Evolutionary conservation across 257 asterid genomes (phyloP).

Genomic region (Nyctanthes arbortristis): DNA sequence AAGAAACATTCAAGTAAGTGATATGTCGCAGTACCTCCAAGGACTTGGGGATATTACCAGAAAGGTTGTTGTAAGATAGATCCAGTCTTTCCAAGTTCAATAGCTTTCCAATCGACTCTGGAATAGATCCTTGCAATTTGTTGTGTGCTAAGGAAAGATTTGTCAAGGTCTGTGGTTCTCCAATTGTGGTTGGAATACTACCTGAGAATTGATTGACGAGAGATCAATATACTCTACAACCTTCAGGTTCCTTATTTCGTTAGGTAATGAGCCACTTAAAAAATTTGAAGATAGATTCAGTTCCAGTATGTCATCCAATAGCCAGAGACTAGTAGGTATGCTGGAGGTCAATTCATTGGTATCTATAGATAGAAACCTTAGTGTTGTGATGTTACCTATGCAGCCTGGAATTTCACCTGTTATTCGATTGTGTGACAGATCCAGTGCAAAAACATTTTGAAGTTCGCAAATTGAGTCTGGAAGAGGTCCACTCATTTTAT

Average conservation of each 20-base stretch:
- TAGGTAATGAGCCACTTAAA: constrained; percentile 19
- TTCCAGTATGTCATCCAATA: constrained; percentile 16
- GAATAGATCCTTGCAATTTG: no score
- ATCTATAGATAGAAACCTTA: neutral
- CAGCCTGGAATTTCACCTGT: constrained; percentile 24
- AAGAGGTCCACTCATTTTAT: constrained; percentile 18
- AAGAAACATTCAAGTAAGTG: no score
- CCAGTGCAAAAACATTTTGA: no score
- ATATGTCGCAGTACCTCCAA: no score
- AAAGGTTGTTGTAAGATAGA: no score
- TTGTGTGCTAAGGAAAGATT: no score
- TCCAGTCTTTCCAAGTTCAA: no score
- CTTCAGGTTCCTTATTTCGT: constrained; percentile 14
- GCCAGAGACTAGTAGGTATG: constrained; percentile 25
- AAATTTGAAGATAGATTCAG: no score
- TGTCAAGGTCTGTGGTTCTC: neutral
- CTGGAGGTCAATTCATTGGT: no score
- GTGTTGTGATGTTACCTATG: constrained; percentile 20
- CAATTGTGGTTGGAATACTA: constrained; percentile 15
- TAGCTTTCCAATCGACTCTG: no score
- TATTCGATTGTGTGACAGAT: constrained; percentile 2
- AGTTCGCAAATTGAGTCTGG: constrained; percentile 16
- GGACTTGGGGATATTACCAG: no score
- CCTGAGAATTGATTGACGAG: constrained; percentile 27
- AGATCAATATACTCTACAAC: constrained; percentile 3